A percentile compares a stretch with the other conserved stretches of the same genome.
phyloP scores from a whole-genome alignment of 1,139 yeast species.

The Groenewaldozyma auringiensis region DNA sequence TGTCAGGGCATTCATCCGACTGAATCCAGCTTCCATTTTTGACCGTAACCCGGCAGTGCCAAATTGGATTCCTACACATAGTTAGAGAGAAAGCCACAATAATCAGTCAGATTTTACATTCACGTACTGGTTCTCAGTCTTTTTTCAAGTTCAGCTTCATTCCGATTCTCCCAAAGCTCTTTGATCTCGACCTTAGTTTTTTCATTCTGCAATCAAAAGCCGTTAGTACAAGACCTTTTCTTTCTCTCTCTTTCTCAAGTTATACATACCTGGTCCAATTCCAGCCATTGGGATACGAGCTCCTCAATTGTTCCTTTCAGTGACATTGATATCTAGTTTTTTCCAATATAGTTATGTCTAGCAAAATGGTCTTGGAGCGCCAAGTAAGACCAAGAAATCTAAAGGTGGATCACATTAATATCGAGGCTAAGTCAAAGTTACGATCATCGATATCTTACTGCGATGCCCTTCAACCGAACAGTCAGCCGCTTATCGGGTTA shows the following conservation, averaged over 20 bases:
- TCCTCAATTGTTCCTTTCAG: conserved; percentile 23
- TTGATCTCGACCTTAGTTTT: conserved; percentile 50
- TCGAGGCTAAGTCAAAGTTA: too few relatives aligned
- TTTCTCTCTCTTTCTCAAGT: not conserved
- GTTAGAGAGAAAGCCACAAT: not conserved
- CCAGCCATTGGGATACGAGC: conserved; percentile 45
- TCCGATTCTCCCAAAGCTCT: conserved; percentile 35
- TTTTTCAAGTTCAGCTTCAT: conserved; percentile 42
- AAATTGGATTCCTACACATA: conserved; percentile 51
- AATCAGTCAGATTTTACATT: not conserved
- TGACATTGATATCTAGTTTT: not conserved
- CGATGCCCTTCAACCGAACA: too few relatives aligned
- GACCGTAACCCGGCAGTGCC: conserved; percentile 93
- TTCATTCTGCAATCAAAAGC: conserved; percentile 37
- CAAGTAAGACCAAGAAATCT: too few relatives aligned
- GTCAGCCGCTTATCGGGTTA: too few relatives aligned
- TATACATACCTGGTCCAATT: conserved; percentile 34
- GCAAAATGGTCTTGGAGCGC: too few relatives aligned
- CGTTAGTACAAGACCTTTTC: not conserved
- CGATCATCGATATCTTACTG: too few relatives aligned
- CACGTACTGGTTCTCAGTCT: conserved; percentile 36
- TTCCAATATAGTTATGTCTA: not conserved
- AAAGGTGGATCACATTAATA: not conserved
- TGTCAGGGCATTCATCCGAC: conserved; percentile 83
- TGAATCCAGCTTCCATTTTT: conserved; percentile 83